phyloP scores from a whole-genome alignment of 352 stramenopile genomes.

The Phytophthora multivora region DNA sequence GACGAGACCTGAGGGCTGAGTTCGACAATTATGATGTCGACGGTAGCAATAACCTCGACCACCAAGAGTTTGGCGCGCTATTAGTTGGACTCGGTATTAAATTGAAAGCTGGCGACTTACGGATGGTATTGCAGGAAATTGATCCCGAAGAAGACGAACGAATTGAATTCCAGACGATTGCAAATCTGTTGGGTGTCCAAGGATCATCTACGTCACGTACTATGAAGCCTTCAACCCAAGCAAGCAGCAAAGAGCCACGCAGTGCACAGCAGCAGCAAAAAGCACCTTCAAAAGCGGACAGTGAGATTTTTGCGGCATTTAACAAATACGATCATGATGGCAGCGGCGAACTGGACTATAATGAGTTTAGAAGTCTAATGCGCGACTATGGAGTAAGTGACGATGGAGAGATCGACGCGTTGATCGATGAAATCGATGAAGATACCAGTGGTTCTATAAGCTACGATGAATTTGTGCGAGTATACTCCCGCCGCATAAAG shows the following conservation, averaged over 20 bases:
- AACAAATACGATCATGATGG: slow-evolving; percentile 45
- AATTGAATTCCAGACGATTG: slow-evolving; percentile 58
- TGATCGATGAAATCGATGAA: slow-evolving; percentile 53
- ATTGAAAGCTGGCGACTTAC: slow-evolving; percentile 47
- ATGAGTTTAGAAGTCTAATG: slow-evolving; percentile 62
- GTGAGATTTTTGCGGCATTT: slow-evolving; percentile 31
- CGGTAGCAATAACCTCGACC: slow-evolving; percentile 51
- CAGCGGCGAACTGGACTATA: slow-evolving; percentile 52
- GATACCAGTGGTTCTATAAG: slow-evolving; percentile 46
- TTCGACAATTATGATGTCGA: slow-evolving; percentile 62
- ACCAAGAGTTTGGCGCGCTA: slow-evolving; percentile 66
- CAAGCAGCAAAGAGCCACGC: slow-evolving; percentile 2
- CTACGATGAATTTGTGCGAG: slow-evolving; percentile 44
- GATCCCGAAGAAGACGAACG: slow-evolving; percentile 49
- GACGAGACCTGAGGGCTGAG: slow-evolving; percentile 34
- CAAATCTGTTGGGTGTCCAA: slow-evolving; percentile 21
- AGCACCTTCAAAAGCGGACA: background rate
- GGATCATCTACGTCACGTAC: background rate
- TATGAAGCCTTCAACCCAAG: background rate
- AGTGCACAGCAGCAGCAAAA: slow-evolving; percentile 7
- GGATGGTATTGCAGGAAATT: slow-evolving; percentile 39
- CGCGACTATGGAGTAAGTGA: slow-evolving; percentile 52
- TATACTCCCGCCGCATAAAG: slow-evolving; percentile 33
- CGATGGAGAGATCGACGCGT: slow-evolving; percentile 42
- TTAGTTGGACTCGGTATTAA: slow-evolving; percentile 63